Evolutionary conservation across 2,329 filamentous ascomycete genomes (phyloP).

Genomic region (Ophiostoma novo-ulmi): DNA sequence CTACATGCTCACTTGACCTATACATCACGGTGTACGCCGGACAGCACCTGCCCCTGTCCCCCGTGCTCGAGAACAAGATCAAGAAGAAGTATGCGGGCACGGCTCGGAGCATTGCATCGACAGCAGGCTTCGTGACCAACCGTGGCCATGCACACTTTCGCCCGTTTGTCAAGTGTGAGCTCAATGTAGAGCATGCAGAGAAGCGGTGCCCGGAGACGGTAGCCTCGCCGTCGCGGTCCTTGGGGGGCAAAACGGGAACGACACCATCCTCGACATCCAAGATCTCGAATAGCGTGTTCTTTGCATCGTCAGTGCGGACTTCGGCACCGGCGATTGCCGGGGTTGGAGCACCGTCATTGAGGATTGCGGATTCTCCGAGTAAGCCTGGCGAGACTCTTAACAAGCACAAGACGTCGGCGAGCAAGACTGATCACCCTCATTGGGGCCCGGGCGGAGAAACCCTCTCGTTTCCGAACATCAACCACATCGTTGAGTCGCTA

Average conservation of each 20-base stretch:
- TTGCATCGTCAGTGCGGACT: slow-evolving; percentile 8
- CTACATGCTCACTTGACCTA: slow-evolving; percentile 57
- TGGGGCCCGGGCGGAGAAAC: slow-evolving; percentile 50
- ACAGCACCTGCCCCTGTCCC: slow-evolving; percentile 64
- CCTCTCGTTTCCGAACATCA: slow-evolving; percentile 55
- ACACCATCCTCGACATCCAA: neutral
- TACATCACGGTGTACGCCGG: slow-evolving; percentile 68
- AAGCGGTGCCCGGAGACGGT: slow-evolving; percentile 33
- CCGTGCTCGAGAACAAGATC: slow-evolving; percentile 30
- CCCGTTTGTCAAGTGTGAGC: slow-evolving; percentile 71
- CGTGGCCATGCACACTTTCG: slow-evolving; percentile 49
- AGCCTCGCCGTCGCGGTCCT: neutral
- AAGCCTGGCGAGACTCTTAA: slow-evolving; percentile 28
- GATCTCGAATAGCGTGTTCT: neutral
- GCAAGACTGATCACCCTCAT: slow-evolving; percentile 49
- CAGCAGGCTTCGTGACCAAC: slow-evolving; percentile 30
- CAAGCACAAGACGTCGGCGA: slow-evolving; percentile 49
- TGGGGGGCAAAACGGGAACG: neutral
- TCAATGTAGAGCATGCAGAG: slow-evolving; percentile 66
- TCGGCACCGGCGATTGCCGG: neutral
- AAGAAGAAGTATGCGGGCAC: slow-evolving; percentile 15
- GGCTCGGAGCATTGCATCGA: slow-evolving; percentile 29
- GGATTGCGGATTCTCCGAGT: neutral
- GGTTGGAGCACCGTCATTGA: neutral
- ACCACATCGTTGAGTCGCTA: slow-evolving; percentile 60